Evolutionary conservation across 768 basidiomycete genomes (phyloP), one percentile per base, ranked within the genome.

Genomic region (Mycena chlorophos): DNA sequence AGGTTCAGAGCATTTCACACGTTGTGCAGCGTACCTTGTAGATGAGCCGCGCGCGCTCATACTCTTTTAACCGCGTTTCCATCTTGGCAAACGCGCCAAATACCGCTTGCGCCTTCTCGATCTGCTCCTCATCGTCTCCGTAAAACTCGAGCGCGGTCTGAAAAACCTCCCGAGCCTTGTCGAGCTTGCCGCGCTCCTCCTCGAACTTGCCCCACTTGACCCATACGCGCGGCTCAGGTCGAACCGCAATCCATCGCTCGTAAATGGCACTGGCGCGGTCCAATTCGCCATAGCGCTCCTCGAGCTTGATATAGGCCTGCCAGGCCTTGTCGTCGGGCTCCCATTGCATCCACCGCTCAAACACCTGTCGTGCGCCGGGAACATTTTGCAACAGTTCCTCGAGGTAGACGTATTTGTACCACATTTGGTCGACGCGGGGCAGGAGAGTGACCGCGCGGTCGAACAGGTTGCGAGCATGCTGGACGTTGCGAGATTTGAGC

Each of bases 281-380:
- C 20, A 85, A 73, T 71, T 99, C 97, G 54, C 86, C 78, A 69
- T 98, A 99, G 49, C 97, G 83, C 67, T 89, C 86, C 75, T 99
- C 97, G 69, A 98, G 79, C 76, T 99, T 98, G 80, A 98, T 91
- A 73, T 96, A 98, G n/a, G 94, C 93, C 68, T 94, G 91, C 96
- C 96, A 99, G 3, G 96, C 94, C 77, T 98, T 98, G 82, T 98
- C 97, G 65, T 98, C 95, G 1, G 97, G 97, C 69, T 98, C 97
- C 97, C 97, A 98, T 62, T 92, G 84, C 94, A 98, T 96, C 97
- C 97, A 99, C 43, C 97, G 84, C 71, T 99, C 97, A 59, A 98
- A 99, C 52, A 98, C 93, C 68, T 98, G 96, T 8, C 97, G 86
- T 1, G 95, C 94, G 34, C 97, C 97, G 1, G 95, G 85, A 27